Conservation (phyloP, 805 yeast species). For the Metschnikowia cerradonensis region DNA sequence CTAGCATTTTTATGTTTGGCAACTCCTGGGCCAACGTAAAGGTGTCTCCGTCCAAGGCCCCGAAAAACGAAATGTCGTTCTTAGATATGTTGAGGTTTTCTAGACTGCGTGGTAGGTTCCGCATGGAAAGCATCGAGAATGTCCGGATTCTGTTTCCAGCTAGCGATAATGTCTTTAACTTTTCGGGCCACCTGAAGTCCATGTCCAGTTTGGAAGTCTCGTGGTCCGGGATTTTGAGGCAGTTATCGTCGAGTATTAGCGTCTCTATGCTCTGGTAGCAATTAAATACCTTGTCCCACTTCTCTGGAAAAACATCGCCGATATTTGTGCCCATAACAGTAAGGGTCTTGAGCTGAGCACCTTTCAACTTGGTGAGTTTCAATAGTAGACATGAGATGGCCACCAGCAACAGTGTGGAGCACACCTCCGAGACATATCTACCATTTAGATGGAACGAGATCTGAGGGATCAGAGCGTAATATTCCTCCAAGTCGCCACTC, state of each 20-base stretch:
- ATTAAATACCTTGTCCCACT: slow-evolving; percentile 30
- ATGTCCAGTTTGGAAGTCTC: not conserved
- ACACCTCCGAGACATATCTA: slow-evolving; percentile 20
- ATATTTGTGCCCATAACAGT: slow-evolving; percentile 32
- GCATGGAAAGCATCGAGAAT: slow-evolving; percentile 19
- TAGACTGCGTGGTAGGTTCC: slow-evolving; percentile 26
- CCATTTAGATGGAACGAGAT: slow-evolving; percentile 27
- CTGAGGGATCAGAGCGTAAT: slow-evolving; percentile 15
- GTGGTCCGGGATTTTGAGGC: not conserved
- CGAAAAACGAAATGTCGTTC: slow-evolving; percentile 17
- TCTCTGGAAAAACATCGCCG: slow-evolving; percentile 27
- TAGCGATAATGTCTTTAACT: slow-evolving; percentile 21
- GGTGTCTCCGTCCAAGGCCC: slow-evolving; percentile 1
- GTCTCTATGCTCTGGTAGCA: slow-evolving; percentile 19
- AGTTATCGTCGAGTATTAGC: slow-evolving; percentile 27
- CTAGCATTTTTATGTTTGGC: slow-evolving; percentile 11
- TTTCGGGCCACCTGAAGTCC: slow-evolving; percentile 24
- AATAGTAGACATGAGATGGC: slow-evolving; percentile 27
- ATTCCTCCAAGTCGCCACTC: slow-evolving; percentile 2
- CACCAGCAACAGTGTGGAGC: slow-evolving; percentile 31
- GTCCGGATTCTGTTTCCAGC: slow-evolving; percentile 23
- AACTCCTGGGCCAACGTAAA: slow-evolving; percentile 9
- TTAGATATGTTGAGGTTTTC: slow-evolving; percentile 21
- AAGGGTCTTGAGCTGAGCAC: slow-evolving; percentile 18
- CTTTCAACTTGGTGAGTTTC: slow-evolving; percentile 17